phyloP scores from a whole-genome alignment of 2,329 filamentous ascomycete genomes.

The Graphiopsis chlorocephala region DNA sequence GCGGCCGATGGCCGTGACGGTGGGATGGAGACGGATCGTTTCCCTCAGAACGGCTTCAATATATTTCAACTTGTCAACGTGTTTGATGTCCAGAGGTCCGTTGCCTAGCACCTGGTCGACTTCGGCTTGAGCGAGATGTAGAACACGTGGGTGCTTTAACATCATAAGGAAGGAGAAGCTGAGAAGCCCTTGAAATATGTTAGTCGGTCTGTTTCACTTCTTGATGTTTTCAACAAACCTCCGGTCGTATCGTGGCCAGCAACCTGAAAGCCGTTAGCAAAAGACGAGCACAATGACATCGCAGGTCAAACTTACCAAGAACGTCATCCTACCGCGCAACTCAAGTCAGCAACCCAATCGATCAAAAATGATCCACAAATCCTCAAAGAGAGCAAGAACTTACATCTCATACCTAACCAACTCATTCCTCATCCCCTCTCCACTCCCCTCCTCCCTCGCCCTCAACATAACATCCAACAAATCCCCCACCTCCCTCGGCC shows the following conservation, averaged over 20 bases:
- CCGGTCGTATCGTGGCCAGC: slow-evolving; percentile 32
- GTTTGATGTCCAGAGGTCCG: slow-evolving; percentile 45
- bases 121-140: slow-evolving; percentile 53
- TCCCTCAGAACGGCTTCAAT: slow-evolving; percentile 55
- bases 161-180: slow-evolving; percentile 52
- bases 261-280: not conserved
- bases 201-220: not conserved
- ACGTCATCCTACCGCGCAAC: slow-evolving; percentile 47
- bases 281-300: not conserved
- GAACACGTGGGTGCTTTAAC: slow-evolving; percentile 49
- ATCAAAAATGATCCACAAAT: not conserved
- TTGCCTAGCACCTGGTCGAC: slow-evolving; percentile 52
- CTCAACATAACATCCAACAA: slow-evolving; percentile 60
- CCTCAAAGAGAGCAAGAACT: not conserved
- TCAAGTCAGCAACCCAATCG: not conserved
- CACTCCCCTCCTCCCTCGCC: slow-evolving; percentile 60
- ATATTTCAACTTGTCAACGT: slow-evolving; percentile 54
- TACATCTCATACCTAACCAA: slow-evolving; percentile 64
- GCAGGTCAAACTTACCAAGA: slow-evolving; percentile 49
- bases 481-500: slow-evolving; percentile 42
- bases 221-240: not conserved
- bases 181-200: not conserved
- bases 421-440: slow-evolving; percentile 55
- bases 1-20: slow-evolving; percentile 35
- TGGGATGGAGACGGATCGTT: slow-evolving; percentile 53